Base-by-base conservation (phyloP, 2,329 filamentous ascomycete genomes). In the Fusarium sp. region DNA sequence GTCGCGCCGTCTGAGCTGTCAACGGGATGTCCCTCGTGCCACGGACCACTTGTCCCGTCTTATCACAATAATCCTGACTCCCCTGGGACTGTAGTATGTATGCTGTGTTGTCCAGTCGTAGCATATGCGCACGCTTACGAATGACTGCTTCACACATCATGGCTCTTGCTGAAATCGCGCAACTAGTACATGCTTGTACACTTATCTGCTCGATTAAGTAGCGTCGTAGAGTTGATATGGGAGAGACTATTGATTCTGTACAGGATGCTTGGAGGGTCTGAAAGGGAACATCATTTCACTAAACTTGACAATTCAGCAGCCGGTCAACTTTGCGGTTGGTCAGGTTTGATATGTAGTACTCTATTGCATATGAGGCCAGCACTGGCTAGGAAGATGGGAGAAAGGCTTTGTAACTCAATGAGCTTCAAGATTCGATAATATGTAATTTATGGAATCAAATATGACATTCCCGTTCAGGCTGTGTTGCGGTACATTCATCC, bases 1-100 rank as follows among this genome's bases (percentile, higher is more conserved):
- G 72, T 48, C 61, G 65, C 68, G 72, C 71, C 69, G 58, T 56
- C 70, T 74, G 67, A 77, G 70, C 73, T 75, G 75, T 75, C 76
- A 70, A 69, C 59, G 66, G 59, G 57, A 66, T 59, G 63, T 52
- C 35, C 68, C 65, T 71, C 46, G 69, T 66, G 64, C 51, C 39
- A 55, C 60, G 42, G 58, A 54, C 73, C 71, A 77, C 68, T 69
- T 76, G 74, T 66, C 54, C 51, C 56, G 51, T 60, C 61, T 45
- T 39, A 45, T 67, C 63, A 66, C 48, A 52, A 46, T 54, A 49
- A 33, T 59, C 56, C 58, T 48, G 21, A 35, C 23, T 44, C 39
- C 31, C 23, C 33, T 23, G n/a, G 21, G 37, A 21, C 25, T n/a
- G n/a, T 19, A 31, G 31, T 54, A 46, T 42, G 35, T 44, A 25